phyloP scores from a whole-genome alignment of 768 basidiomycete species.

The Phanerochaete sordida region DNA sequence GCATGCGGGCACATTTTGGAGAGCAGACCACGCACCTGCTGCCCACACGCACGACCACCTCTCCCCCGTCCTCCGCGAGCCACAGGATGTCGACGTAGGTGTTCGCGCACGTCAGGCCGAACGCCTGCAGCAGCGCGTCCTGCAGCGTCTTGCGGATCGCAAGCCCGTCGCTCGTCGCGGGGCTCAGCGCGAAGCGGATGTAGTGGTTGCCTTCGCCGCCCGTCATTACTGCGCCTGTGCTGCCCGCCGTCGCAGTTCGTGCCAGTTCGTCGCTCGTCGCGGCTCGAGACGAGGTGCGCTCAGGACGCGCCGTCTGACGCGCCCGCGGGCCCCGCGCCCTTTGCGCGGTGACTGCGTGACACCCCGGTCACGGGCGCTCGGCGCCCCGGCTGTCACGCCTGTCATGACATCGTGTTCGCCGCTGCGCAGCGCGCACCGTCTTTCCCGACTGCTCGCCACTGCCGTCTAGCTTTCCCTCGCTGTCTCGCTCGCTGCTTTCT shows the following conservation, averaged over 20 bases:
- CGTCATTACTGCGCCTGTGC: no score
- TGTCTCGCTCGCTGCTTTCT: background rate
- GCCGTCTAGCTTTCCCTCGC: background rate
- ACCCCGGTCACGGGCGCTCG: no score
- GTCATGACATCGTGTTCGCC: no score
- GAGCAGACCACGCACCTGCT: slow-evolving; percentile 29
- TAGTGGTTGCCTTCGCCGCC: no score
- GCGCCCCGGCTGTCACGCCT: no score
- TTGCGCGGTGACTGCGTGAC: no score
- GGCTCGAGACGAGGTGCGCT: no score
- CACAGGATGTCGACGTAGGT: slow-evolving; percentile 60
- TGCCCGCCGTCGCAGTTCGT: no score
- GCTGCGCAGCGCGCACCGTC: no score
- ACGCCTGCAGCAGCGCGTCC: slow-evolving; percentile 49
- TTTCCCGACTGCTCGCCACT: background rate
- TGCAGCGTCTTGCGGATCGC: slow-evolving; percentile 52
- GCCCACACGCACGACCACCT: slow-evolving; percentile 39
- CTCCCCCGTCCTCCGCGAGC: slow-evolving; percentile 38
- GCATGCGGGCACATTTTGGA: background rate
- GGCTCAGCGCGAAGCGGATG: slow-evolving; percentile 32
- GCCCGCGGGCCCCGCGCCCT: no score
- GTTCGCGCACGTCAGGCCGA: slow-evolving; percentile 49
- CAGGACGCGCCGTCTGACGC: no score
- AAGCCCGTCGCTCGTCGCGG: slow-evolving; percentile 38
- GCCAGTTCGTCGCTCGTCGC: no score